Evolutionary conservation across 2,329 filamentous ascomycete genomes (phyloP), one percentile per base, ranked within the genome.

Genomic region (Neonectria hederae): DNA sequence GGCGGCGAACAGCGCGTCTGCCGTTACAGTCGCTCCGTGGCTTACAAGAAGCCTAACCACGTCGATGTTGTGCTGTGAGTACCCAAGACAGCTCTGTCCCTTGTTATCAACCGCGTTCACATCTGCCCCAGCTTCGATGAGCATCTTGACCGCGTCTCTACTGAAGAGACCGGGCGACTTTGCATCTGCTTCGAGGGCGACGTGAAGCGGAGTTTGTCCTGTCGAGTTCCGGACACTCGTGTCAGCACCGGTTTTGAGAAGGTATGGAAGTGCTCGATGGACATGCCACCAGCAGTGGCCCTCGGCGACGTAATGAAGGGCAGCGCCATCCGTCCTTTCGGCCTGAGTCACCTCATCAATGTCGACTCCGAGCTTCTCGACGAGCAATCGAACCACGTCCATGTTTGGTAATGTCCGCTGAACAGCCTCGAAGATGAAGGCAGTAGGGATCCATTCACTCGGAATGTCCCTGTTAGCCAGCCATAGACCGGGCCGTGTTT

Each of bases 321-420:
- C 69, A 10, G n/a, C n/a, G n/a, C n/a, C 69, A 67, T 26, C 55
- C n/a, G 24, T 30, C 13, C 2, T 17, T 46, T 63, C 58, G 40
- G 21, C 51, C 7, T 19, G 52, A 45, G 64, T 40, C 21, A 45
- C 30, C 26, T 69, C 72, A 38, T 79, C 72, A n/a, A 81, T 52
- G 62, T 79, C 72, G 11, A 77, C 75, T 1, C 63, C 65, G 19
- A 76, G 76, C 19, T 71, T 72, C 26, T 78, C 75, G 2, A 81
- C 74, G 8, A 82, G 61, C 3, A 79, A 46, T 11, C 74, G 72
- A 1, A 80, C 67, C 4, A 79, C 70, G 5, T 74, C 70, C 62
- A 81, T 75, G 40, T 80, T 80, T 8, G 78, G 78, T 13, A 76
- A 59, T 3, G 72, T 58, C 26, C 75, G 66, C n/a, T 54, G 28